These are phyloP conservation scores for Mortierella sp. DNA, from an alignment of 371 early-diverging fungal species.

Conservation along the genomic window DNA sequence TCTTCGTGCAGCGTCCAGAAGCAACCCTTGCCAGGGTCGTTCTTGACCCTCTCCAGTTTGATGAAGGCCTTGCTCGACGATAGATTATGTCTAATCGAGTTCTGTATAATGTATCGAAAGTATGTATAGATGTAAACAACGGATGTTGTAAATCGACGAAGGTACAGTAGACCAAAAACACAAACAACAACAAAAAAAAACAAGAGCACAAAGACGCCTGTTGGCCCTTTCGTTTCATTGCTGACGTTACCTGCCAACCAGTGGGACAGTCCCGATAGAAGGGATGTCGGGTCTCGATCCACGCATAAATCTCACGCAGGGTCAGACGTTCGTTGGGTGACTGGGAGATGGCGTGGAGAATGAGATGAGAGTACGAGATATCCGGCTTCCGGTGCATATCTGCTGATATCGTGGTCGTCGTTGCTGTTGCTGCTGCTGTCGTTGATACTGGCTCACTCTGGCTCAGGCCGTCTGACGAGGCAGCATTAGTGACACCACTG, in stretches of 20 bases:
- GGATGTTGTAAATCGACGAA: slow-evolving; percentile 4
- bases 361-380: slow-evolving; percentile 26
- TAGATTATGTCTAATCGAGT: slow-evolving; percentile 98
- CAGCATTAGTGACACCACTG: background rate
- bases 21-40: slow-evolving; percentile 95
- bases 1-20: slow-evolving; percentile 91
- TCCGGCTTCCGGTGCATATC: slow-evolving; percentile 16
- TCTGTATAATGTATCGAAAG: slow-evolving; percentile 80
- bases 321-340: slow-evolving; percentile 19
- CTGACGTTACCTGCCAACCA: slow-evolving; percentile 26
- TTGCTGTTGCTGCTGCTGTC: background rate
- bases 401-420: background rate
- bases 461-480: background rate
- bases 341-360: slow-evolving; percentile 24
- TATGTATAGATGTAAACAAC: slow-evolving; percentile 58
- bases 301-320: slow-evolving; percentile 25
- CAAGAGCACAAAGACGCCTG: background rate
- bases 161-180: background rate
- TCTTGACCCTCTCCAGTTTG: slow-evolving; percentile 85
- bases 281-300: slow-evolving; percentile 25
- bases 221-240: background rate
- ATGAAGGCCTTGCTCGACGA: slow-evolving; percentile 95
- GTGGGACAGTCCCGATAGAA: slow-evolving; percentile 15
- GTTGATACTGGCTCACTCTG: background rate
- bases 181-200: slow-evolving; percentile 2